Percentiles rank a stretch among this genome's conserved stretches.
Conservation (phyloP, 768 basidiomycete genomes). For the Suillus alpinus region DNA sequence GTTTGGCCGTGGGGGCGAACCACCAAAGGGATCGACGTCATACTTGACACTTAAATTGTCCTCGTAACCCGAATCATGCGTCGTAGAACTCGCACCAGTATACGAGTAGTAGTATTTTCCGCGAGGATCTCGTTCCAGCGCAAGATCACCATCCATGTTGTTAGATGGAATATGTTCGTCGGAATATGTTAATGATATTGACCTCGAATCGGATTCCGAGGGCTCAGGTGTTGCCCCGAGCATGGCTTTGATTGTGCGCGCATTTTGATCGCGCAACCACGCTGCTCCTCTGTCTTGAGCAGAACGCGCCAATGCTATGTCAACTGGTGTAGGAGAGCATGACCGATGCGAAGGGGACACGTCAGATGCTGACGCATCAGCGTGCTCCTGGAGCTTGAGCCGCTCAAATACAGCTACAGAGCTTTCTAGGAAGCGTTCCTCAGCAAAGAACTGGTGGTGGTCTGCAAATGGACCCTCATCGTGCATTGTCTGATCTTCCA, state of each 20-base stretch:
- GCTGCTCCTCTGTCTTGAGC: conserved; percentile 67
- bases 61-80: conserved; percentile 53
- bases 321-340: conserved; percentile 38
- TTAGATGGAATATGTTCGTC: conserved; percentile 36
- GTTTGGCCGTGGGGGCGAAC: conserved; percentile 45
- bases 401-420: conserved; percentile 53
- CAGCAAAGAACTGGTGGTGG: conserved; percentile 22
- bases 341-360: conserved; percentile 32
- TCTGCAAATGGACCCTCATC: conserved; percentile 29
- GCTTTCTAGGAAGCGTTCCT: conserved; percentile 36
- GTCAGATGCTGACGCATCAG: conserved; percentile 13
- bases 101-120: conserved; percentile 82
- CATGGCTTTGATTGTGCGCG: conserved; percentile 58
- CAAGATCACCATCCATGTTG: conserved; percentile 56
- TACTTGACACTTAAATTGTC: conserved; percentile 41
- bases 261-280: conserved; percentile 83
- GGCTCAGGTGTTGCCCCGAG: conserved; percentile 56
- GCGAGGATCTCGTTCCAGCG: conserved; percentile 60
- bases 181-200: conserved; percentile 32
- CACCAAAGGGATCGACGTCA: conserved; percentile 26
- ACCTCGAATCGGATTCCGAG: conserved; percentile 53
- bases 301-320: conserved; percentile 39
- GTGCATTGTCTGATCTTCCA: conserved; percentile 1
- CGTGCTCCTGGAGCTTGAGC: conserved; percentile 47
- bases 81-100: conserved; percentile 46